Base-by-base conservation (phyloP, 352 stramenopile species). In the Globisporangium splendens region DNA sequence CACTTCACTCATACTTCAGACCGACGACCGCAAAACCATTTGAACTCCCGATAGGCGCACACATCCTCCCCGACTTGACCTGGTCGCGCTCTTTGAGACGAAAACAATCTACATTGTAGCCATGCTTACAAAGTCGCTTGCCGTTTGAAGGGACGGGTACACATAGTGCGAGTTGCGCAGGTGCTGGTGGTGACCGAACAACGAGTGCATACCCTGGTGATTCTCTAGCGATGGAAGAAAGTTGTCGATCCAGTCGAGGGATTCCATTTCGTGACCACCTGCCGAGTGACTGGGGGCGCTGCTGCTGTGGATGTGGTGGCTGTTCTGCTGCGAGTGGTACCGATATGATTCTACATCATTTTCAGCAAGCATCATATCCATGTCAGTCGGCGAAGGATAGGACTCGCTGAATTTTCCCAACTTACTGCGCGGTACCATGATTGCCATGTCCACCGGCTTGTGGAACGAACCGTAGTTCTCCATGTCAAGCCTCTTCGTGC, bases 181-280 rank as follows among this genome's bases (percentile, higher is more conserved):
- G 46, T 60, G 64, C 28, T 39, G 65, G 48, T 17, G 35, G 55
- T 72, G 70, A 18, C 59, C 59, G 39, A 55, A 63, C 33, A 71
- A 66, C 46, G 72, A 20, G 46, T 59, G 43, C 43, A 60, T 22
- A 28, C 38, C 52, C 20, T 31, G 28, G 13, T 58, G 59, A 44
- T 68, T 62, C 7, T 81, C 72, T 28, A 82, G 61, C 15, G 74
- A 83, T n/a, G 77, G 78, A 31, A 88, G 56, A 49, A 81, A 83
- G 49, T 59, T 73, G 58, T 86, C 78, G 55, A 88, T 81, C 78
- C 78, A 86, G 50, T 88, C 78, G 54, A 86, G 63, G n/a, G 77
- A 85, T 24, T 88, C 78, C 50, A 70, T 54, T 8, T 79, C 68
- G 54, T 67, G 59, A 28, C 60, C 59, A 21, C 21, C 8, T 21